phyloP scores from a whole-genome alignment of 192 early-diverging fungal genomes.

The Rhizophagus prolifer region DNA sequence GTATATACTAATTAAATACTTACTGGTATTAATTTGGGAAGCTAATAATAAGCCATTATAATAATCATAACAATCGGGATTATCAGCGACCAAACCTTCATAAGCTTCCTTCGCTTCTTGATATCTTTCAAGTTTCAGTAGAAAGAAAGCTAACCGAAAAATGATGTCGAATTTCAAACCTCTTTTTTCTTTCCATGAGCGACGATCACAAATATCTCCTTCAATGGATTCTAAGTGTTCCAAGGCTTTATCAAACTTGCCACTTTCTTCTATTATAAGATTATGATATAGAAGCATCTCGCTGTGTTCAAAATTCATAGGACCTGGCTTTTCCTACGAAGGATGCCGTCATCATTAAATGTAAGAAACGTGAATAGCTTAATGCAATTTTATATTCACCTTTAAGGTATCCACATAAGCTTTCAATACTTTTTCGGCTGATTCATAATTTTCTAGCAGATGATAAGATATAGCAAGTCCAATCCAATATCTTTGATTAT shows the following conservation, averaged over 20 bases:
- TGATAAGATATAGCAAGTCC: slow-evolving; percentile 85
- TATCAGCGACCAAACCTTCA: slow-evolving; percentile 70
- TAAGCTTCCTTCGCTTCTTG: slow-evolving; percentile 78
- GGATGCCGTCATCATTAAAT: slow-evolving; percentile 3
- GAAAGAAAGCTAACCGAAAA: slow-evolving; percentile 47
- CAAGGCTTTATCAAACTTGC: slow-evolving; percentile 73
- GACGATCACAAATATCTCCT: slow-evolving; percentile 70
- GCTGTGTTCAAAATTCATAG: slow-evolving; percentile 66
- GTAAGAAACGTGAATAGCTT: background rate
- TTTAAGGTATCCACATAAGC: slow-evolving; percentile 69
- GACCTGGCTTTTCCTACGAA: slow-evolving; percentile 35
- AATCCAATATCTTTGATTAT: slow-evolving; percentile 77
- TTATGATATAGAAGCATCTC: slow-evolving; percentile 89
- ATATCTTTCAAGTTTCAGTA: slow-evolving; percentile 63
- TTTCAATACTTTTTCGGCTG: slow-evolving; percentile 69
- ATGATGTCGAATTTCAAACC: slow-evolving; percentile 4
- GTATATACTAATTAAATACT: slow-evolving; percentile 19
- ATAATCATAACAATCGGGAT: slow-evolving; percentile 79
- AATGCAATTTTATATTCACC: slow-evolving; percentile 35
- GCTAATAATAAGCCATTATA: slow-evolving; percentile 62
- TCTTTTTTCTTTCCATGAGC: slow-evolving; percentile 72
- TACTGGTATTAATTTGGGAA: slow-evolving; percentile 51
- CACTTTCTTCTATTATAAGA: slow-evolving; percentile 79
- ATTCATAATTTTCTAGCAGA: slow-evolving; percentile 70
- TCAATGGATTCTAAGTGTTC: slow-evolving; percentile 77